Evolutionary conservation across 768 basidiomycete genomes (phyloP).

Genomic region (Scleroderma bovista): DNA sequence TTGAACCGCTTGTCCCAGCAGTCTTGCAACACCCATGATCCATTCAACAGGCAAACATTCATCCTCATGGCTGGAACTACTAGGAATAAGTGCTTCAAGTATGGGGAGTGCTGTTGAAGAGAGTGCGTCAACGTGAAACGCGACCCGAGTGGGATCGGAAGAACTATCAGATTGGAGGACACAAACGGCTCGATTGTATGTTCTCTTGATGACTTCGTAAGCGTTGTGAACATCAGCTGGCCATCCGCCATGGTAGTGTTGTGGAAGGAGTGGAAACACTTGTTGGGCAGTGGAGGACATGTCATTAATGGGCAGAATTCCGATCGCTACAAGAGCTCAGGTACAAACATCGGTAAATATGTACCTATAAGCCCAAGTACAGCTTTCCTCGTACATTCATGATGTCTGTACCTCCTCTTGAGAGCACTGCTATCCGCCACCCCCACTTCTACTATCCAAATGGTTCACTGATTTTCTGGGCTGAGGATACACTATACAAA

Average conservation of each 20-base stretch:
- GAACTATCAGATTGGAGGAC: constrained; percentile 9
- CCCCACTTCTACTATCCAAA: too few relatives aligned
- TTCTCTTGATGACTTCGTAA: constrained; percentile 5
- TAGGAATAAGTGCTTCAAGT: constrained; percentile 7
- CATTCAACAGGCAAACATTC: not conserved
- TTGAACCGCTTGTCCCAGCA: constrained; percentile 3
- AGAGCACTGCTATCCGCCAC: too few relatives aligned
- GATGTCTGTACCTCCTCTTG: too few relatives aligned
- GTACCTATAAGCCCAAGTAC: too few relatives aligned
- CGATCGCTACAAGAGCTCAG: too few relatives aligned
- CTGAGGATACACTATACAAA: too few relatives aligned
- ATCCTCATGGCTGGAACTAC: not conserved
- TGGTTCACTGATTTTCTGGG: too few relatives aligned
- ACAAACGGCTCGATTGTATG: constrained; percentile 3
- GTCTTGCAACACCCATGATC: constrained; percentile 3
- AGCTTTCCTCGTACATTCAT: too few relatives aligned
- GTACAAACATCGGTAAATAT: too few relatives aligned
- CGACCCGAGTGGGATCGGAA: not conserved
- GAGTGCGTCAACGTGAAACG: constrained; percentile 12
- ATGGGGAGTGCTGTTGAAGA: constrained; percentile 2
- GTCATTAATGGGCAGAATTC: too few relatives aligned
- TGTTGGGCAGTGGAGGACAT: too few relatives aligned
- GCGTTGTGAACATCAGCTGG: constrained; percentile 8
- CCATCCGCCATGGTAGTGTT: constrained; percentile 8
- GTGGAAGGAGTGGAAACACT: constrained; percentile 1